Evolutionary conservation across 208 protist genomes (phyloP).

Genomic region (Crithidia expoeki): DNA sequence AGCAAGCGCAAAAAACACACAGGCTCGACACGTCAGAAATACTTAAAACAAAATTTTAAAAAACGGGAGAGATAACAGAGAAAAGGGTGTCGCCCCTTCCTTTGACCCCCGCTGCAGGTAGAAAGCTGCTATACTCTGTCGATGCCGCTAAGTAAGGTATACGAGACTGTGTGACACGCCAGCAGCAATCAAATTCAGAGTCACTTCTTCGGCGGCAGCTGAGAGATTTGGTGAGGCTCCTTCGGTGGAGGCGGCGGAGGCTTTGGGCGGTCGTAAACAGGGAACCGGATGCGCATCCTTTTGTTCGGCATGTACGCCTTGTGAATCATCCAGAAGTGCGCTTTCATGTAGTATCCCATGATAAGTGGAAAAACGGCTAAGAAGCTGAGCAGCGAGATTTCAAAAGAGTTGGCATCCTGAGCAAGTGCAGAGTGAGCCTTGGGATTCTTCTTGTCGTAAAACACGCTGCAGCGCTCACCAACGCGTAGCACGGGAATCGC

Average conservation of each 20-base stretch:
- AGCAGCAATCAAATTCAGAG: too few relatives aligned
- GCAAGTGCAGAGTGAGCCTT: conserved; percentile 71
- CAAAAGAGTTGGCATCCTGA: conserved; percentile 88
- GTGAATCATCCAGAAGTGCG: conserved; percentile 77
- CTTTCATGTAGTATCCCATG: conserved; percentile 86
- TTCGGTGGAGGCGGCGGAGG: conserved; percentile 56
- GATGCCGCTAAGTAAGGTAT: too few relatives aligned
- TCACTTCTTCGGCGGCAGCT: conserved; percentile 49
- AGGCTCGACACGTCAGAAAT: too few relatives aligned
- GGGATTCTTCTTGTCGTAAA: conserved; percentile 87
- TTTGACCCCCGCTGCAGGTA: too few relatives aligned
- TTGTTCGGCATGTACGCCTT: conserved; percentile 84
- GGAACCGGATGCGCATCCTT: conserved; percentile 79
- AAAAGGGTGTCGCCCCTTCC: too few relatives aligned
- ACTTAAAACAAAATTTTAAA: too few relatives aligned
- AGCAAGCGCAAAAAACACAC: too few relatives aligned
- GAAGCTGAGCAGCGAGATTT: conserved; percentile 83
- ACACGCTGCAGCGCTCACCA: conserved; percentile 80
- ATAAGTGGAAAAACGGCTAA: conserved; percentile 79
- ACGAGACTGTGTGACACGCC: too few relatives aligned
- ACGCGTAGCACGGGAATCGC: conserved; percentile 84
- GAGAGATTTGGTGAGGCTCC: conserved; percentile 58
- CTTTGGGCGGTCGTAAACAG: conserved; percentile 53
- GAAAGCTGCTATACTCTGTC: too few relatives aligned
- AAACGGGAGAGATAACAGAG: too few relatives aligned